These are phyloP conservation scores for Neonectria ditissima DNA, from an alignment of 2,329 filamentous ascomycete species.

Conservation along the genomic window DNA sequence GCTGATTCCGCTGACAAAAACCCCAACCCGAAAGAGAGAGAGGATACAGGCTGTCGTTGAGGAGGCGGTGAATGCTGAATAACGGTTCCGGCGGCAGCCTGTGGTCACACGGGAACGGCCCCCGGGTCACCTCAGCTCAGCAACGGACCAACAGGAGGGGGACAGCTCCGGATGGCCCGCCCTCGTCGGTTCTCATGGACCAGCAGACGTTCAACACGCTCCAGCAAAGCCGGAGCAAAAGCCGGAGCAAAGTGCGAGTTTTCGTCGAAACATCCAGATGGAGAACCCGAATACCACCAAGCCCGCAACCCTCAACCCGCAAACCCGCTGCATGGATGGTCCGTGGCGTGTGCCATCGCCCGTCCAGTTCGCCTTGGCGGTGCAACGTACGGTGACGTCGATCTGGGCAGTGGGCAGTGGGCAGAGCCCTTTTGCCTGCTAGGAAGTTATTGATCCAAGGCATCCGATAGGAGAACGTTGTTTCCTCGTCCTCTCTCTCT, in stretches of 20 bases:
- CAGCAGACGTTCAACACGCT: not conserved
- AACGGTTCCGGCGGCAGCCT: conserved; percentile 32
- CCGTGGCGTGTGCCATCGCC: conserved; percentile 37
- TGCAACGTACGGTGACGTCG: conserved; percentile 44
- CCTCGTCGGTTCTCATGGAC: conserved; percentile 22
- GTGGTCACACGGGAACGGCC: conserved; percentile 45
- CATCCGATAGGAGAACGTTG: conserved; percentile 34
- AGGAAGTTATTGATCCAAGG: conserved; percentile 33
- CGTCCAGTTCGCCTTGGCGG: conserved; percentile 35
- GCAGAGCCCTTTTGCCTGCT: conserved; percentile 7
- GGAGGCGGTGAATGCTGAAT: conserved; percentile 44
- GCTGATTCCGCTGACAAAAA: conserved; percentile 27
- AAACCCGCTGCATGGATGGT: too few species aligned
- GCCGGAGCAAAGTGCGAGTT: conserved; percentile 6
- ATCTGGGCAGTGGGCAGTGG: conserved; percentile 31
- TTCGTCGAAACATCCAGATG: conserved; percentile 29
- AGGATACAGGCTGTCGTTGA: not conserved
- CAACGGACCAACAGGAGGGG: conserved; percentile 38
- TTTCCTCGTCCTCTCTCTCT: conserved; percentile 10
- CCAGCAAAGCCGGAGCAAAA: too few species aligned
- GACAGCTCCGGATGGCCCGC: conserved; percentile 35
- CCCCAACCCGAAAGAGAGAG: not conserved
- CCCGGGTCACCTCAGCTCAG: conserved; percentile 43
- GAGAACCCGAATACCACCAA: conserved; percentile 33
- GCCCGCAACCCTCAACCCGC: not conserved